Evolutionary conservation across 208 protist genomes (phyloP), one percentile per base, ranked within the genome.

Genomic region (Crithidia thermophila): DNA sequence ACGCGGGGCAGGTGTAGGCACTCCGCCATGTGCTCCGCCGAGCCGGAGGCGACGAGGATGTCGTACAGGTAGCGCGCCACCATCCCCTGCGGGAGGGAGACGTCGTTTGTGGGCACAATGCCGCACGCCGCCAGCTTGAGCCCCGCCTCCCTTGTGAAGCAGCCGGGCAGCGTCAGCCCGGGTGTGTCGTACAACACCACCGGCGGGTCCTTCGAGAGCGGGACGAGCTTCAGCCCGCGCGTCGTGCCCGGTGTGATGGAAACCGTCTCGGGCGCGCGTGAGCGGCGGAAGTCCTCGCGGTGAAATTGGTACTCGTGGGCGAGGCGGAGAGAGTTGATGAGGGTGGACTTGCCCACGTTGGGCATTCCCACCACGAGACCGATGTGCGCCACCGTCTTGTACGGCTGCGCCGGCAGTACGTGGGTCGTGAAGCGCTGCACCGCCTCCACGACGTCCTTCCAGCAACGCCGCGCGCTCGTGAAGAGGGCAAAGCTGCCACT

Each of bases 331-430:
- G 91, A 80, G 78, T 98, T 98, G 68, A 98, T 98, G 27, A 98
- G 81, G 3, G 95, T 97, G 0, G 94, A 98, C 69, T 98, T 98
- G 45, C 96, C 96, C 30, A 97, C 93, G 70, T 98, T 98, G 0
- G 96, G 96, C 89, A 98, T 95, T 13, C 96, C 96, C 14, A 98
- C 92, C 0, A 98, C 91, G 28, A 98, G 81, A 4, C 93, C 87
- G 27, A 96, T 61, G 52, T 93, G 77, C 6, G 93, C 91, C 0
- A 87, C 79, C 1, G 85, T 93, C 33, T 83, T 85, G 69, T 87
- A 94, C 4, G 45, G 51, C 51, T 82, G 85, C 16, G 76, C 62
- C 0, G 85, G 83, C 27, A 94, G 63, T 23, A 94, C 67, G 52
- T 92, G 81, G 25, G 86, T 89, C 5, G 87, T 82, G 75, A 97